Conservation (phyloP, 495 filamentous ascomycete species). For the Penicillium paradoxum region DNA sequence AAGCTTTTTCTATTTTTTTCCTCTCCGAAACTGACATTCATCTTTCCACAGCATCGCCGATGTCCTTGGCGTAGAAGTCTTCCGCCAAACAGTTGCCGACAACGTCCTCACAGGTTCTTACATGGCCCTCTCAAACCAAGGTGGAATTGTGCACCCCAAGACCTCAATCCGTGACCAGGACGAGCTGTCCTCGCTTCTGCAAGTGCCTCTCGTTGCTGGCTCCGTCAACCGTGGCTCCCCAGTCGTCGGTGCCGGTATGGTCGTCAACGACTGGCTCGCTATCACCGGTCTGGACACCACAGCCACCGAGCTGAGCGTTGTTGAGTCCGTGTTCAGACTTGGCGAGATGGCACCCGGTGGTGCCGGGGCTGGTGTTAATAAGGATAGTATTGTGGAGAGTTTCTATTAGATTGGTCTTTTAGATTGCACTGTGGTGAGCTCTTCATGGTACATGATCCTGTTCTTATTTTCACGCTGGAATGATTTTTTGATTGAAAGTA, state of each 20-base stretch:
- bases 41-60: conserved; percentile 64
- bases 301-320: conserved; percentile 90
- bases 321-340: conserved; percentile 90
- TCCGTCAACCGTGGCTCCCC: conserved; percentile 86
- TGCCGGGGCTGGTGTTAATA: conserved; percentile 68
- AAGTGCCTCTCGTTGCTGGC: conserved; percentile 92
- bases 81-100: conserved; percentile 94
- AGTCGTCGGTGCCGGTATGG: conserved; percentile 97
- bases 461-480: conserved; percentile 7
- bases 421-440: not conserved
- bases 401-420: conserved; percentile 67
- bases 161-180: conserved; percentile 96
- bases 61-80: conserved; percentile 94
- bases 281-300: conserved; percentile 96
- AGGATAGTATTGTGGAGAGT: conserved; percentile 97
- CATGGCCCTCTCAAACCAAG: conserved; percentile 93
- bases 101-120: conserved; percentile 95
- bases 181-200: conserved; percentile 86
- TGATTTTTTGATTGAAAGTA: conserved; percentile 4
- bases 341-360: conserved; percentile 61
- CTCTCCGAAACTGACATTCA: not conserved
- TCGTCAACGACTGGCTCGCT: conserved; percentile 98
- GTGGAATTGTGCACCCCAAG: conserved; percentile 95
- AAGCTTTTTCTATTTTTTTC: not conserved
- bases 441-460: not conserved